Base-by-base conservation (phyloP, 2,329 filamentous ascomycete genomes). In the Alternaria angustiovoidea region DNA sequence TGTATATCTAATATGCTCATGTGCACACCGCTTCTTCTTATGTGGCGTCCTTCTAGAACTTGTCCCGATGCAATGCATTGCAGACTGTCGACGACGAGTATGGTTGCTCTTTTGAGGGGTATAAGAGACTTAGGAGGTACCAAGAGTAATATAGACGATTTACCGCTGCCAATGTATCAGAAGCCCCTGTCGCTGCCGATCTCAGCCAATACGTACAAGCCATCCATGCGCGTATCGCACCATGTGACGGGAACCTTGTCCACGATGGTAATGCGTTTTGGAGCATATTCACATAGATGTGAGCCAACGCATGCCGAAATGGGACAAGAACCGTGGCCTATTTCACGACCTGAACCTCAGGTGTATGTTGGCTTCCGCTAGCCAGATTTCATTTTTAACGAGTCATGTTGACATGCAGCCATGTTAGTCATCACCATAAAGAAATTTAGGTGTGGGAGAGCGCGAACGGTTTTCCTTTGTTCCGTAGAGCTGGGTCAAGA, bases 381-480 rank as follows among this genome's bases (percentile, higher is more conserved):
- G 14, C 46, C 46, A 49, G 34, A 49, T 20, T 36, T 26, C 26
- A 30, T 38, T 36, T n/a, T 5, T 30, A 24, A 11, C 46, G 30
- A 16, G 18, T 48, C 30, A 22, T 48, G 30, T n/a, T 32, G 18
- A 22, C 20, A 48, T 24, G 30, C 30, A 48, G 46, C 46, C 46
- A 48, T 44, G 14, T 44, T 44, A 20, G 20, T 54, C 28, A 54
- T n/a, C 18, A 28, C 22, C 39, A 48, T 49, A 32, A 9, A 14
- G 18, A 26, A 18, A 14, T 18, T 20, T 28, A 8, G 38, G 20
- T 12, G 41, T 32, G 36, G 11, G 7, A 18, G 18, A 38, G 47
- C 8, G 36, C 8, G 28, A 34, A 34, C 4, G 20, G 28, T 32
- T 7, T 42, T 56, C n/a, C 54, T 56, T 56, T 56, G 54, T 56